phyloP scores from a whole-genome alignment of 108 stramenopile species.

The Licmophora abbreviata region DNA sequence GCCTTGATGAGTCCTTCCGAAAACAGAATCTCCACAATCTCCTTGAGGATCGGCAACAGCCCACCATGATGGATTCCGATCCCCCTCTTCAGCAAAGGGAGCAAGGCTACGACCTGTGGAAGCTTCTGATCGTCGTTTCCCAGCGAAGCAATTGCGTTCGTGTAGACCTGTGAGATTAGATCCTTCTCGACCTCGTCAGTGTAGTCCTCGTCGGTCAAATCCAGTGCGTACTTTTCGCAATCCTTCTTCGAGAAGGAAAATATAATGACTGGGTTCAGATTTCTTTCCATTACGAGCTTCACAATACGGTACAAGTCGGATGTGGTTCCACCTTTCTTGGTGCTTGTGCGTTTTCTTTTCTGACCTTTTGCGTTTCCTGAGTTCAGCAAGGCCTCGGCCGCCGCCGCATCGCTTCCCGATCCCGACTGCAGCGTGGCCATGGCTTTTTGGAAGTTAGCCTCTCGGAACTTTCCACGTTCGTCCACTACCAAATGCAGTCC shows the following conservation, averaged over 20 bases:
- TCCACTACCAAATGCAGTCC: conserved; percentile 97
- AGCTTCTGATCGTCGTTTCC: conserved; percentile 93
- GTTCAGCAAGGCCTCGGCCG: conserved; percentile 56
- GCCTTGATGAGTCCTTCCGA: conserved; percentile 94
- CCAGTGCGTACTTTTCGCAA: conserved; percentile 88
- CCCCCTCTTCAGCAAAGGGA: conserved; percentile 94
- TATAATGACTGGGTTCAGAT: conserved; percentile 95
- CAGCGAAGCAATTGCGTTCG: conserved; percentile 93
- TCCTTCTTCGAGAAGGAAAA: conserved; percentile 99
- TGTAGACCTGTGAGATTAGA: conserved; percentile 91
- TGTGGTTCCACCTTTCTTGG: conserved; percentile 24
- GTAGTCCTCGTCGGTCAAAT: conserved; percentile 87
- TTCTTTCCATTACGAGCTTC: conserved; percentile 89
- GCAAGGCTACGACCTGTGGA: conserved; percentile 90
- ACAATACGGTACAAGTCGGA: conserved; percentile 92
- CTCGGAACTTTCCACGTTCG: conserved; percentile 93
- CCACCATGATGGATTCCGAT: conserved; percentile 99
- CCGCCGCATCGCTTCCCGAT: conserved; percentile 26
- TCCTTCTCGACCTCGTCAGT: conserved; percentile 96
- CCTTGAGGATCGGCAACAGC: conserved; percentile 98
- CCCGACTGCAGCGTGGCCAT: conserved; percentile 78
- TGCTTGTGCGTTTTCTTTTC: conserved; percentile 55
- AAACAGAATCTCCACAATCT: conserved; percentile 99
- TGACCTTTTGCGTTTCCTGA: conserved; percentile 45
- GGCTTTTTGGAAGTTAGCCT: conserved; percentile 93